These are phyloP conservation scores for Flaveria bidentis DNA, from an alignment of 129 eudicot species.

Conservation along the genomic window DNA sequence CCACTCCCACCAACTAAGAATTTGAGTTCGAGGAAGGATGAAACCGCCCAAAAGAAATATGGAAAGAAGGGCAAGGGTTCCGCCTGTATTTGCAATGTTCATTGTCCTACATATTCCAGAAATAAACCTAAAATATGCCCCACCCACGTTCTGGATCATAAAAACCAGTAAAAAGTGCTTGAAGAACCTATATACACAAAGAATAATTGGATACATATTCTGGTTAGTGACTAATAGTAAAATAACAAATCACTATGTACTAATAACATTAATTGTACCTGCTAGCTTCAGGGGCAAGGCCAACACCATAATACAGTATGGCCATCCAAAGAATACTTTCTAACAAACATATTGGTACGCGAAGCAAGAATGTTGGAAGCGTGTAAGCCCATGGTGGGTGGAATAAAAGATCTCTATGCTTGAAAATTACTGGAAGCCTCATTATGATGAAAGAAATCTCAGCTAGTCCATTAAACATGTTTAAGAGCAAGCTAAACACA, in stretches of 20 bases:
- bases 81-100: slow-evolving; percentile 73
- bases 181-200: slow-evolving; percentile 68
- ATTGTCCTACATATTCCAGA: slow-evolving; percentile 74
- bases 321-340: slow-evolving; percentile 63
- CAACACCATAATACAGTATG: slow-evolving; percentile 63
- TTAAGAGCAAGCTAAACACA: slow-evolving; percentile 49
- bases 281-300: slow-evolving; percentile 75
- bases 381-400: slow-evolving; percentile 83
- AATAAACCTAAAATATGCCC: slow-evolving; percentile 63
- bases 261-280: slow-evolving; percentile 42
- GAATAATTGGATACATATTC: neutral
- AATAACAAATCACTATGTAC: neutral
- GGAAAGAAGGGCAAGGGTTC: slow-evolving; percentile 57
- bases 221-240: neutral
- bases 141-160: slow-evolving; percentile 71
- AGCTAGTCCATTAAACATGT: slow-evolving; percentile 76
- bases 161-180: slow-evolving; percentile 66
- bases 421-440: slow-evolving; percentile 82
- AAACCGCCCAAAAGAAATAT: slow-evolving; percentile 77
- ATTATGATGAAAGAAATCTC: slow-evolving; percentile 59
- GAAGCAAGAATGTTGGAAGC: slow-evolving; percentile 61
- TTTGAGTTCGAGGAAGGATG: slow-evolving; percentile 50
- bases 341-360: slow-evolving; percentile 55
- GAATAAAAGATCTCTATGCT: slow-evolving; percentile 80
- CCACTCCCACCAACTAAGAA: slow-evolving; percentile 48